These are phyloP conservation scores for Flaveria floridana DNA, from an alignment of 140 eudicot species.

Conservation along the genomic window DNA sequence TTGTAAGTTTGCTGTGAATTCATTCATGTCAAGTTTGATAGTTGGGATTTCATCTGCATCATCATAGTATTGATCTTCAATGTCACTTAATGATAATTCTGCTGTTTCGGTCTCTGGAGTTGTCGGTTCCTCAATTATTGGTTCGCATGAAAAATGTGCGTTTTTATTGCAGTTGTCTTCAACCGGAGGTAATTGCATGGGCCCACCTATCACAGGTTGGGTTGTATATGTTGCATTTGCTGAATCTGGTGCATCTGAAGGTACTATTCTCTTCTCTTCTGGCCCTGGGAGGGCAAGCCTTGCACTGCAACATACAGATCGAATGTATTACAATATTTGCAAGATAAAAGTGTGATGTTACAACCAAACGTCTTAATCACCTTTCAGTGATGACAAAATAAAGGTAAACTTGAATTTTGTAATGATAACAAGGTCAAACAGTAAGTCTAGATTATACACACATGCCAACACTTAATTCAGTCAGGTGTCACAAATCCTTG, in stretches of 20 bases:
- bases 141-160: conserved; percentile 42
- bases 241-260: conserved; percentile 41
- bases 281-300: conserved; percentile 96
- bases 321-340: not conserved
- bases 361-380: not conserved
- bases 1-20: conserved; percentile 59
- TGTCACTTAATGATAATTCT: conserved; percentile 59
- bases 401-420: not conserved
- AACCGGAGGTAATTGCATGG: conserved; percentile 44
- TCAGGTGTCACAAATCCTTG: not conserved
- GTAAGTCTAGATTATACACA: not conserved
- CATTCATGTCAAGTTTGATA: conserved; percentile 70
- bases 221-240: conserved; percentile 25
- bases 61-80: conserved; percentile 78
- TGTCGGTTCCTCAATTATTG: conserved; percentile 80
- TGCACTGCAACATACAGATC: conserved; percentile 61
- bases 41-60: conserved; percentile 91
- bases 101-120: conserved; percentile 66
- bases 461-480: not conserved
- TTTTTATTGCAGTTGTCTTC: conserved; percentile 23
- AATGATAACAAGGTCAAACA: not conserved
- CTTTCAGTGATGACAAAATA: not conserved
- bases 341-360: not conserved
- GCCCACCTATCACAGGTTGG: conserved; percentile 29
- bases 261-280: conserved; percentile 66